Evolutionary conservation across 768 basidiomycete species (phyloP).

Genomic region (Neoboletus magnificus): DNA sequence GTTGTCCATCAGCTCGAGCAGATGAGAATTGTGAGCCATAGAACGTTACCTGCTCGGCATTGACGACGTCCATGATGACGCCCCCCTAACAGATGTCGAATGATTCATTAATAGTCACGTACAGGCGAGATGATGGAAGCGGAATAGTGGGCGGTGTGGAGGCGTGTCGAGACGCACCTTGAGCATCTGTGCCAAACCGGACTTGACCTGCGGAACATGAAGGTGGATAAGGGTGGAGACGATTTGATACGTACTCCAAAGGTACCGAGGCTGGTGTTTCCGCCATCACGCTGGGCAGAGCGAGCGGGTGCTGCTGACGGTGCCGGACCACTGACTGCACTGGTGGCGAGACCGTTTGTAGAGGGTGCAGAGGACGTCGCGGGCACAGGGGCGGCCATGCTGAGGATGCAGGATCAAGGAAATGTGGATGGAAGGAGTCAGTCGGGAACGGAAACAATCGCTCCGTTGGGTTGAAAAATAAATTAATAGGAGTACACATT

Average conservation of each 20-base stretch:
- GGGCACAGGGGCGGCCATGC: slow-evolving; percentile 16
- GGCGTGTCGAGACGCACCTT: slow-evolving; percentile 50
- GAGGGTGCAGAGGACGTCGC: neutral
- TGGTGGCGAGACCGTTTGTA: slow-evolving; percentile 5
- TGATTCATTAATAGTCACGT: neutral
- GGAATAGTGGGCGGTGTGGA: neutral
- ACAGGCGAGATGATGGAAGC: neutral
- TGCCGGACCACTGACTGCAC: neutral
- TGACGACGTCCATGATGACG: slow-evolving; percentile 95
- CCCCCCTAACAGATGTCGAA: slow-evolving; percentile 50
- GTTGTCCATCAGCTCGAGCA: slow-evolving; percentile 1
- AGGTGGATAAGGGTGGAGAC: neutral
- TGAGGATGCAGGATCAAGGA: neutral
- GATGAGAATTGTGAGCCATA: neutral
- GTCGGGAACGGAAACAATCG: slow-evolving; percentile 5
- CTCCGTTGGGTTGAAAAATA: neutral
- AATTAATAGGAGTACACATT: neutral
- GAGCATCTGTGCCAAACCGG: slow-evolving; percentile 94
- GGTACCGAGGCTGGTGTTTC: slow-evolving; percentile 61
- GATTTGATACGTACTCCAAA: slow-evolving; percentile 52
- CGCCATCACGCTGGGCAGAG: slow-evolving; percentile 47
- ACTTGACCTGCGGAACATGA: slow-evolving; percentile 65
- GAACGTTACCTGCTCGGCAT: slow-evolving; percentile 54
- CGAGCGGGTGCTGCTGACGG: slow-evolving; percentile 45
- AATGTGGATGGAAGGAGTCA: neutral